These are phyloP conservation scores for Margaritispora aquatica DNA, from an alignment of 495 filamentous ascomycete species.

Conservation along the genomic window DNA sequence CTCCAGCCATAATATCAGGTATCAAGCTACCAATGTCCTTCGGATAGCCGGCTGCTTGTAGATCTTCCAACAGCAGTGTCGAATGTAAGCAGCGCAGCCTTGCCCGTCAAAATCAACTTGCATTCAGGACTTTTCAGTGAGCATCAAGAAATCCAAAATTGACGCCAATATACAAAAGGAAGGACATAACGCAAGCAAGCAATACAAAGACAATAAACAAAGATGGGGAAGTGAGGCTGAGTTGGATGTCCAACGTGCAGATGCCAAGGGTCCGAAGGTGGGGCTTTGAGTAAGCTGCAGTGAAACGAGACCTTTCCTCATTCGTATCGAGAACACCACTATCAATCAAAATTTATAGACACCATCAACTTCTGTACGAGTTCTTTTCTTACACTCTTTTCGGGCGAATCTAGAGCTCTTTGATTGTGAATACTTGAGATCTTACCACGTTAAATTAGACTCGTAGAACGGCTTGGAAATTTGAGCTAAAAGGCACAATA, in stretches of 20 bases:
- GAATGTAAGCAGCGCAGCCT: too few relatives aligned
- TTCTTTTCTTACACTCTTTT: too few relatives aligned
- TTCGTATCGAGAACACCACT: slow-evolving; percentile 83
- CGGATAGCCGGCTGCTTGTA: not conserved
- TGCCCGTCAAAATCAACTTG: too few relatives aligned
- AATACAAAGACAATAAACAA: not conserved
- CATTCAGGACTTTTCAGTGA: too few relatives aligned
- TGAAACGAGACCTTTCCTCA: slow-evolving; percentile 29
- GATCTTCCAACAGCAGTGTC: too few relatives aligned
- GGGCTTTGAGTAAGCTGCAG: not conserved
- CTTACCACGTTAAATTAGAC: too few relatives aligned
- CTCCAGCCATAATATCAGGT: not conserved
- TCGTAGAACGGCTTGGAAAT: not conserved
- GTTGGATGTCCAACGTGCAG: not conserved
- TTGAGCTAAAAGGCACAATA: too few relatives aligned
- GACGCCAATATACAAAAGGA: not conserved
- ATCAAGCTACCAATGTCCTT: not conserved
- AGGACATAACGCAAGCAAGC: not conserved
- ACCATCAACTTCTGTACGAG: not conserved
- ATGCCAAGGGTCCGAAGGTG: not conserved
- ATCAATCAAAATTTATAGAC: slow-evolving; percentile 76
- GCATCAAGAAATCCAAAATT: too few relatives aligned
- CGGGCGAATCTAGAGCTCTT: too few relatives aligned
- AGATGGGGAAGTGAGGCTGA: not conserved
- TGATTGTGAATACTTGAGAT: too few relatives aligned